Base-by-base conservation (phyloP, 2,329 filamentous ascomycete genomes). In the Xylaria multiplex region DNA sequence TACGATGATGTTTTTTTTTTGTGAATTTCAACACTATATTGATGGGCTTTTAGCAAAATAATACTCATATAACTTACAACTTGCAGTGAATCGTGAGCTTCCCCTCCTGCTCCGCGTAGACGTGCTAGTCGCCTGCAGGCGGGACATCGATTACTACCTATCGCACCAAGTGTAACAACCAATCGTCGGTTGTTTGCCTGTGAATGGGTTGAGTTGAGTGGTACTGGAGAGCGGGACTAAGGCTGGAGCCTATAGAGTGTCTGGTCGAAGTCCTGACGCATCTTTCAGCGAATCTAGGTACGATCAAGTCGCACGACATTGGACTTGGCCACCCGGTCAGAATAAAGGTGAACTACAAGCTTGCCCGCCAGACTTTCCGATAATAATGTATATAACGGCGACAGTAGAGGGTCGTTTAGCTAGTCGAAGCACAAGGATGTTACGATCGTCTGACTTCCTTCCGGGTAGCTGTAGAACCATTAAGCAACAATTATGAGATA, bases 171-270 rank as follows among this genome's bases (percentile, higher is more conserved):
- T 14, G 37, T 37, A 40, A 42, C 24, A 27, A 16, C 19, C 6
- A 46, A 14, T 54, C 32, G 52, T 43, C 52, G 57, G 46, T 24
- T 40, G 19, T 16, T 8, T 48, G 40, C 35, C 19, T 30, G 54
- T 30, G 19, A 16, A 37, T 27, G 22, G 40, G 43, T 7, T 13
- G 14, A 11, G 22, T 32, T 40, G 49, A 48, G 59, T 42, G 50
- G 59, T 48, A 48, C 46, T 27, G 19, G 13, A 27, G 37, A 48
- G 40, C 27, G 37, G 27, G 52, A 35, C 14, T 40, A 30, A 60
- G n/a, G 22, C 14, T 40, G 50, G 13, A n/a, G n/a, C n/a, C 19
- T 19, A 43, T 2, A 43, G 22, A n/a, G 19, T 32, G 27, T 24
- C 35, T 42, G 8, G 22, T 42, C 14, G 16, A 32, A 60, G 24